Evolutionary conservation across 352 stramenopile species (phyloP), one percentile per base, ranked within the genome.

Genomic region (Phytophthora litchii): DNA sequence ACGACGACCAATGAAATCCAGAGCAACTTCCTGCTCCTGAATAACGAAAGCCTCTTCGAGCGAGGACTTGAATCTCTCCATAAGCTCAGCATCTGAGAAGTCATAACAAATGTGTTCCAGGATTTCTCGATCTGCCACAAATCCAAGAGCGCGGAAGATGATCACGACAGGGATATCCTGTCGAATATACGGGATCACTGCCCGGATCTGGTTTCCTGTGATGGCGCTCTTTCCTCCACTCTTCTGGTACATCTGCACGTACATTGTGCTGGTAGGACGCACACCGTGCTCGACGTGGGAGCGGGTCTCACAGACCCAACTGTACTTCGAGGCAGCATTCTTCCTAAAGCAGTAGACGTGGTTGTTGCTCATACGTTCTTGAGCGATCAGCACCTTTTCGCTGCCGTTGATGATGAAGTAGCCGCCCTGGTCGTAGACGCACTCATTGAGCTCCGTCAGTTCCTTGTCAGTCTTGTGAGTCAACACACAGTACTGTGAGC

Each of bases 341-440:
- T 99, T 99, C 57, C 96, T 83, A 77, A 99, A 99, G 32, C 97
- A 98, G 80, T 99, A 99, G 13, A 99, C 97, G 78, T 99, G 96
- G 89, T 99, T 99, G 78, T 99, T 99, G 48, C 89, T 98, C 87
- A 99, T 98, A 32, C 98, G 90, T 69, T 99, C 98, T 70, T 99
- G 97, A 0, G 97, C 97, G 67, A 99, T 98, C 40, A 99, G 92
- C 52, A 99, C 98, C 74, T 98, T 98, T 62, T 98, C 95, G 37
- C 86, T 96, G 43, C 96, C 96, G 72, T 98, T 98, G 66, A 99
- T 98, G 41, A 99, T 96, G 79, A 99, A 99, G 79, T 99, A 99
- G 17, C 98, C 98, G 31, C 98, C 98, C 77, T 99, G 97, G 80
- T 99, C 98, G 75, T 99, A 99, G 49, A 99, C 98, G 71, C 98